Evolutionary conservation across 2,329 filamentous ascomycete species (phyloP).

Genomic region (Cadophora malorum): DNA sequence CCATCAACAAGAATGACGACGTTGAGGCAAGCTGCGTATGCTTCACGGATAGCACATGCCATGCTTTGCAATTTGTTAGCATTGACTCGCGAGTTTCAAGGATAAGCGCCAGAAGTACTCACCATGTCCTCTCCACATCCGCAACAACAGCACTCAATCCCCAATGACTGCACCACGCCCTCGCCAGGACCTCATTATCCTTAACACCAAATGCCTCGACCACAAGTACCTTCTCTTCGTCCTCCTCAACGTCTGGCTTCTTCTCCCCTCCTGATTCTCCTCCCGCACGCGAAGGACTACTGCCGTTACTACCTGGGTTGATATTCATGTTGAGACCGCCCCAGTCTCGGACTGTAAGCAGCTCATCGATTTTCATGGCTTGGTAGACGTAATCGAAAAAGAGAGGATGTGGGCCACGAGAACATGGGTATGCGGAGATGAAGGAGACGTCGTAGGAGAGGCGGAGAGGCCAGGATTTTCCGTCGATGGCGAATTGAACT

Average conservation of each 20-base stretch:
- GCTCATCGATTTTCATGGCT: slow-evolving; percentile 65
- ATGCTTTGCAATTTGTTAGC: slow-evolving; percentile 53
- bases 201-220: slow-evolving; percentile 75
- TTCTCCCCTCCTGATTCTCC: slow-evolving; percentile 41
- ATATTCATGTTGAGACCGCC: slow-evolving; percentile 41
- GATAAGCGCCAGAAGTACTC: slow-evolving; percentile 15
- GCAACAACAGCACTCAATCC: slow-evolving; percentile 74
- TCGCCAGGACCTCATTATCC: slow-evolving; percentile 78
- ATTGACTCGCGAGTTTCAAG: not conserved
- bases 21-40: slow-evolving; percentile 74
- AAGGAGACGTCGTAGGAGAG: slow-evolving; percentile 71
- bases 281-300: slow-evolving; percentile 1
- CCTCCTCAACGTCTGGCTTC: slow-evolving; percentile 46
- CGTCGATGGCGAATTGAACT: slow-evolving; percentile 68
- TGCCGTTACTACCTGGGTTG: not conserved
- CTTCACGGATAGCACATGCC: slow-evolving; percentile 76
- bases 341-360: slow-evolving; percentile 72
- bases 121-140: slow-evolving; percentile 70
- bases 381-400: slow-evolving; percentile 74
- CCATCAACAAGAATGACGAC: slow-evolving; percentile 68
- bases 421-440: slow-evolving; percentile 69
- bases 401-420: slow-evolving; percentile 68
- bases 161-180: slow-evolving; percentile 81
- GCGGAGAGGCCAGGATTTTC: slow-evolving; percentile 66
- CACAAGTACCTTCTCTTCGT: slow-evolving; percentile 71